phyloP scores from a whole-genome alignment of 768 basidiomycete genomes.

The Roridomyces roridus region DNA sequence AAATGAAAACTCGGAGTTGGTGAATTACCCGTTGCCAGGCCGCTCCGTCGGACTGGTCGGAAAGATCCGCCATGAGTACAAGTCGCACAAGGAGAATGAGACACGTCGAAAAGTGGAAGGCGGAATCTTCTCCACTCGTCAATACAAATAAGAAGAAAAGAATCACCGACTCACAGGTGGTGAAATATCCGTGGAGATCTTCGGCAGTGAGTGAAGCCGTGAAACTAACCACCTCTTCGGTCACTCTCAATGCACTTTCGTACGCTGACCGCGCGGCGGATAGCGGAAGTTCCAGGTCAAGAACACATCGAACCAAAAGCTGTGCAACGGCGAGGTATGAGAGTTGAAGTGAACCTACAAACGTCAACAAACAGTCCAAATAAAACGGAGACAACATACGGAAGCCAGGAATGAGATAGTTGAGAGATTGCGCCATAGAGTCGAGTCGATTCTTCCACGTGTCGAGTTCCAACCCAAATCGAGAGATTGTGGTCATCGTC shows the following conservation, averaged over 20 bases:
- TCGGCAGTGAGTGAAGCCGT: conserved; percentile 22
- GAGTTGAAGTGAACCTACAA: conserved; percentile 23
- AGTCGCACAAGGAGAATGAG: conserved; percentile 25
- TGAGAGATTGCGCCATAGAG: conserved; percentile 23
- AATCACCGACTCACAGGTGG: conserved; percentile 8
- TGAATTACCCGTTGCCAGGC: conserved; percentile 21
- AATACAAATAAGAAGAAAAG: neutral
- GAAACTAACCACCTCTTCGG: conserved; percentile 23
- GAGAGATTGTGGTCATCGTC: conserved; percentile 17
- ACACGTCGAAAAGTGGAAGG: conserved; percentile 26
- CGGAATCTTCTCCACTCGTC: conserved; percentile 13
- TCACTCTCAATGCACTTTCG: conserved; percentile 21
- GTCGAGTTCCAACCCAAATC: conserved; percentile 24
- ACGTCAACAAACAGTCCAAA: neutral
- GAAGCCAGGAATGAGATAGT: conserved; percentile 23
- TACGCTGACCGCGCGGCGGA: conserved; percentile 17
- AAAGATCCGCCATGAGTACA: conserved; percentile 20
- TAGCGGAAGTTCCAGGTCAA: conserved; percentile 21
- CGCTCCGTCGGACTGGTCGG: conserved; percentile 22
- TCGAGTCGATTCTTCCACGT: conserved; percentile 25
- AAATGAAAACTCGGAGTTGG: conserved; percentile 24
- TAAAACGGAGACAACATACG: conserved; percentile 7
- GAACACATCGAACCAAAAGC: conserved; percentile 22
- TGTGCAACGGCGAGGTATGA: conserved; percentile 24
- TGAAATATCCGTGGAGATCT: conserved; percentile 25